These are phyloP conservation scores for Nicotiana tomentosiformis DNA, from an alignment of 257 asterid species.

Conservation along the genomic window DNA sequence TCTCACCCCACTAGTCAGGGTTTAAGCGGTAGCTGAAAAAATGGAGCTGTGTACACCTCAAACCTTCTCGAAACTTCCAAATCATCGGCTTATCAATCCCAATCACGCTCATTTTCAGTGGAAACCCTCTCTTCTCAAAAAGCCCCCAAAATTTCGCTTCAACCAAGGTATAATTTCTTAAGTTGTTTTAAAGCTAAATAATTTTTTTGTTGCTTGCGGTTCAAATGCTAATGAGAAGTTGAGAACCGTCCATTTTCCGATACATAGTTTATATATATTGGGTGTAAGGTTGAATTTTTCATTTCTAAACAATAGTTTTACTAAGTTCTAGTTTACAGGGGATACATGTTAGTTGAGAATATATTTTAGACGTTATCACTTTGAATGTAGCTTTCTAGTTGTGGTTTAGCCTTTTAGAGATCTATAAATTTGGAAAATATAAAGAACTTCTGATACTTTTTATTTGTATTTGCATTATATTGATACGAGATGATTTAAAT, in stretches of 20 bases:
- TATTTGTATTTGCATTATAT: no score
- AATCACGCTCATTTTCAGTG: conserved; percentile 8
- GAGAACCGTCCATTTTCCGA: background rate
- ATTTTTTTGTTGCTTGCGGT: background rate
- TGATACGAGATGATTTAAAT: no score
- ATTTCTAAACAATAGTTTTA: background rate
- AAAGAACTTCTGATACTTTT: no score
- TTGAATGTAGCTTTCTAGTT: no score
- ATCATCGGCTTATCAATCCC: conserved; percentile 8
- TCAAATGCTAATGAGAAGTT: background rate
- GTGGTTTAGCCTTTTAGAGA: no score
- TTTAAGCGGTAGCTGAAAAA: background rate
- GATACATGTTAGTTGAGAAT: no score
- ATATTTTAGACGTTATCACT: no score
- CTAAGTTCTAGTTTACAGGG: background rate
- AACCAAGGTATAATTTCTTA: conserved; percentile 4
- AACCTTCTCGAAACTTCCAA: conserved; percentile 25
- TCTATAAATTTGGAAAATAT: no score
- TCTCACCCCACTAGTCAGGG: background rate
- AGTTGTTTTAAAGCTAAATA: background rate
- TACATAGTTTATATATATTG: background rate
- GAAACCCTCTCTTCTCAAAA: background rate
- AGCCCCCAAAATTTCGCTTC: background rate
- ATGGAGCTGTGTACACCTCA: conserved; percentile 54
- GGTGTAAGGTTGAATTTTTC: background rate